Percentiles rank a stretch among this genome's conserved stretches.
Conservation (phyloP, 768 basidiomycete species). For the Hypholoma fasciculare region DNA sequence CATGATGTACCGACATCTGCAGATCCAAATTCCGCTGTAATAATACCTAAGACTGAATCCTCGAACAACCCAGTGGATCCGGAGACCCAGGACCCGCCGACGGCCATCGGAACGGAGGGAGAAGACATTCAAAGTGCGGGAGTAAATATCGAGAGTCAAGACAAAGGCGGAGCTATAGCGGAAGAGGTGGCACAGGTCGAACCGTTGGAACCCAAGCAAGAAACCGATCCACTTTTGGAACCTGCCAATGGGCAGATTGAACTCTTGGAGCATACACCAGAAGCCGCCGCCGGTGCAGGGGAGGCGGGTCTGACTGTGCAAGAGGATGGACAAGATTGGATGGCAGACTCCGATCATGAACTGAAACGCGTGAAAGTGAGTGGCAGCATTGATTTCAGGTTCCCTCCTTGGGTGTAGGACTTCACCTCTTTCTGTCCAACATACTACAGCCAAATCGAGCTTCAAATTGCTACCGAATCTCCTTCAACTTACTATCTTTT, state of each 20-base stretch:
- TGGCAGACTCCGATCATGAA: conserved; percentile 67
- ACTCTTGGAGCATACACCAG: conserved; percentile 44
- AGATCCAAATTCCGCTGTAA: conserved; percentile 15
- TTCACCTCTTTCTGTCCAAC: background rate
- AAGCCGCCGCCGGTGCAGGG: conserved; percentile 33
- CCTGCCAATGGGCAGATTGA: conserved; percentile 44
- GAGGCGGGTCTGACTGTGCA: conserved; percentile 35
- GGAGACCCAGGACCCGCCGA: conserved; percentile 2
- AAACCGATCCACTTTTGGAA: conserved; percentile 31
- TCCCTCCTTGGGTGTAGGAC: background rate
- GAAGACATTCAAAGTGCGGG: conserved; percentile 12
- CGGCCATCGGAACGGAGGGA: conserved; percentile 11
- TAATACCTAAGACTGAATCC: conserved; percentile 9
- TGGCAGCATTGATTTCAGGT: conserved; percentile 10
- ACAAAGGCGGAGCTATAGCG: conserved; percentile 16
- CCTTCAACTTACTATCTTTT: background rate
- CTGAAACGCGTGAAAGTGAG: conserved; percentile 85
- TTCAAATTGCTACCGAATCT: background rate
- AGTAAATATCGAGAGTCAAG: conserved; percentile 11
- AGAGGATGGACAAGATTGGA: conserved; percentile 64
- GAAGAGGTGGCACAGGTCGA: conserved; percentile 21
- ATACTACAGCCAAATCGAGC: background rate
- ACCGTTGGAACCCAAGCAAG: conserved; percentile 34
- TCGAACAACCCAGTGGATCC: conserved; percentile 10
- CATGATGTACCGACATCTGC: conserved; percentile 17